Evolutionary conservation across 495 filamentous ascomycete species (phyloP).

Genomic region (Penicillium salamii): DNA sequence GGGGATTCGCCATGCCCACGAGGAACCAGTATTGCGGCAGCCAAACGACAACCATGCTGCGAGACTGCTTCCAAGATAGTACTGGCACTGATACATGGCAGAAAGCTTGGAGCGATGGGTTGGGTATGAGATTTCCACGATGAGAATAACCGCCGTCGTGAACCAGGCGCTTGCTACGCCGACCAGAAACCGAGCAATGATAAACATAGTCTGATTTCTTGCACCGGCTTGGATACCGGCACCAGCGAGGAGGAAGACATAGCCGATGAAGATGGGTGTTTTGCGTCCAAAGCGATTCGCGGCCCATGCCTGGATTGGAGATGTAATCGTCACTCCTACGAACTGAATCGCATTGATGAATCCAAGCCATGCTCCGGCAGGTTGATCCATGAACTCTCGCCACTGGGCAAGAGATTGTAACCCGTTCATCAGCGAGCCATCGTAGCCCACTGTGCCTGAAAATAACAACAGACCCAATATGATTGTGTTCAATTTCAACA

Average conservation of each 20-base stretch:
- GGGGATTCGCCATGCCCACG: conserved; percentile 67
- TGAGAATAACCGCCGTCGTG: conserved; percentile 59
- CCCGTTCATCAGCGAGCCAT: conserved; percentile 32
- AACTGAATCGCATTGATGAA: conserved; percentile 40
- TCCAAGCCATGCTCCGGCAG: conserved; percentile 52
- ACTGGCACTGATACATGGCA: conserved; percentile 64
- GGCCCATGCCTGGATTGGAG: neutral
- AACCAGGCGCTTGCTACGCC: conserved; percentile 66
- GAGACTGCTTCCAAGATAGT: conserved; percentile 26
- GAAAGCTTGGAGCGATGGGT: conserved; percentile 64
- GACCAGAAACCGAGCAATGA: conserved; percentile 62
- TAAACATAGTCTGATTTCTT: conserved; percentile 49
- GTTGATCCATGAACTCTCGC: conserved; percentile 38
- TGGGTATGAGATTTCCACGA: conserved; percentile 65
- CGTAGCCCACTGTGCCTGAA: conserved; percentile 25
- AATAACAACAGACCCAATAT: conserved; percentile 19
- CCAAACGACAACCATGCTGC: conserved; percentile 40
- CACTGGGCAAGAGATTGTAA: conserved; percentile 35
- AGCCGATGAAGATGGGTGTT: neutral
- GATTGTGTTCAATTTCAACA: conserved; percentile 20
- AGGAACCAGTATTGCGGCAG: conserved; percentile 55
- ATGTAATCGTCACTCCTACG: neutral
- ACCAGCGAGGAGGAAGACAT: neutral
- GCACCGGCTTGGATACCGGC: neutral
- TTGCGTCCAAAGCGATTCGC: neutral